Base-by-base conservation (phyloP, 805 yeast species). In the Suhomyces canberraensis region DNA sequence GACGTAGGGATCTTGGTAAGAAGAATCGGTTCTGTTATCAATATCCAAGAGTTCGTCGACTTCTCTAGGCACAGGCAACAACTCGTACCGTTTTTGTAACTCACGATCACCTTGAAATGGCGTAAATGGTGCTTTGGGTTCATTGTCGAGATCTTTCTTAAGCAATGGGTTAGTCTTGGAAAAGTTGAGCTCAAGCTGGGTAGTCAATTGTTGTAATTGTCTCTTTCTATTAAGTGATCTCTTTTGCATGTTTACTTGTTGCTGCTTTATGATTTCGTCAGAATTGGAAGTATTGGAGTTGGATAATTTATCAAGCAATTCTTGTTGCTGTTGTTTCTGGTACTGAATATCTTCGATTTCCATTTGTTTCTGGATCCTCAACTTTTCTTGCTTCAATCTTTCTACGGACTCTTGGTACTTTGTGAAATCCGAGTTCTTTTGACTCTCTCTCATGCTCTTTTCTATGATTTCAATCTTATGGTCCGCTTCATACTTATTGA, bases 41-140 rank as follows among this genome's bases (percentile, higher is more conserved):
- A 54, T 51, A 14, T 51, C 51, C 42, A 43, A 40, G 22, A 53
- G 37, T 19, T 56, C 58, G 22, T 51, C 59, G 24, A 46, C 40
- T 17, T 52, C 54, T 11, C 41, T 31, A 4, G 61, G 53, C 8
- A 54, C 52, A 16, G 59, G 50, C 42, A 67, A 50, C 18, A 80
- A 60, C 8, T 59, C 64, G 60, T 78, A 89, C 19, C 74, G 69
- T 36, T 70, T 69, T 16, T 67, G 60, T 6, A 65, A 42, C 40
- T 83, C 81, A 42, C 93, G 71, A 61, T 91, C 98, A 30, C 97
- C 97, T 53, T 82, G 80, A 63, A 91, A 91, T 7, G 98, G 98
- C 8, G 98, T 89, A 58, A 90, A 91, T 13, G 98, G 98, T 6
- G 58, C 47, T 27, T 39, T 41, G 11, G 44, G 55, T 8, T 40